Evolutionary conservation across 75 land plant genomes (phyloP), one percentile per base, ranked within the genome.

Genomic region (Picea sitchensis): DNA sequence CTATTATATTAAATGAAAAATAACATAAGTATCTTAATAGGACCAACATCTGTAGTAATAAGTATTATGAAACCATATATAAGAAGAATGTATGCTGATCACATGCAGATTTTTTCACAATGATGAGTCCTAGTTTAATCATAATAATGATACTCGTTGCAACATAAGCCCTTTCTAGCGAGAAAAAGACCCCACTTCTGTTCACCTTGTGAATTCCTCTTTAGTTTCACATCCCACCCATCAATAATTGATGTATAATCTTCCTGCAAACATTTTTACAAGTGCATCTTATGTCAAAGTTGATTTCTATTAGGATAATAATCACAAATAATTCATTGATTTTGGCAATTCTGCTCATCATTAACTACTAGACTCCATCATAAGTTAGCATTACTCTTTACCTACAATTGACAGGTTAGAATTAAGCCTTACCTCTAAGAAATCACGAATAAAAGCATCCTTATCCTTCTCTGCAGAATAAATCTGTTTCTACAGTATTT

Each of bases 131-230:
- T 4, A 41, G 44, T 41, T 41, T 41, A 41, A 41, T 4, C 44
- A 41, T 51, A 51, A 9, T 51, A 51, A 51, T 51, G 56, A 51
- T 51, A 9, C 56, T 12, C 56, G 13, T 51, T 51, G 12, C 12
- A 51, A 9, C 11, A 51, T 11, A 12, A 51, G 11, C 11, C 56
- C 68, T 92, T 92, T 80, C 73, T 92, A 62, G 95, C 98, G 21
- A 90, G 76, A 79, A 96, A 96, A 14, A 96, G 88, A 11, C 99
- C 99, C 99, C 99, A 96, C 60, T 88, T 88, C 83, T 96, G 99
- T 84, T 96, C 98, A 17, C 95, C 99, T 26, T 78, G 36, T 2
- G 84, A 77, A 72, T 87, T 90, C 75, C 99, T 82, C 34, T 77
- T 73, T 84, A 96, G 77, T 83, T 96, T 96, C 47, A 91, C 79